Base-by-base conservation (phyloP, 2,329 filamentous ascomycete species). In the Sarocladium kiliense region DNA sequence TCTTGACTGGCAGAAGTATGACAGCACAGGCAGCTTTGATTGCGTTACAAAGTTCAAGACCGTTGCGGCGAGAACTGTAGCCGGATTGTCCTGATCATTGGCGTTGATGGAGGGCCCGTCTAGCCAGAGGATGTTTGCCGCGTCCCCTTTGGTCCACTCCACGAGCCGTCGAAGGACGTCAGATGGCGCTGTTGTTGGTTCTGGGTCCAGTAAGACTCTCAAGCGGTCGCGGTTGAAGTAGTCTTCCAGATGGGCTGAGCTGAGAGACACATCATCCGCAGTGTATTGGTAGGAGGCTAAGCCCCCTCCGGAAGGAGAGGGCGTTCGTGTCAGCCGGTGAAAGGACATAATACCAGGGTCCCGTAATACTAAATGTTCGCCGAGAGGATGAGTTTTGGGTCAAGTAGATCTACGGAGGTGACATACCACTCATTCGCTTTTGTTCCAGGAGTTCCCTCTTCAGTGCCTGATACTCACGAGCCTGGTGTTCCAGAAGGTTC, bases 1-100 rank as follows among this genome's bases (percentile, higher is more conserved):
- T 1, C 19, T 55, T 2, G 58, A 55, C 14, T 62, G 50, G 30
- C 61, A 62, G 45, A 63, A 62, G 39, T 61, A 62, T 0, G 62
- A 64, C 2, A 62, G 11, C 0, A 58, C 51, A 2, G 55, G 53
- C 5, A 60, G 2, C 2, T 45, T 18, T 1, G 42, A 49, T 12
- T n/a, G 21, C 1, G 36, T 49, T 0, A 59, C 56, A 6, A 61
- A 41, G 1, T 25, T 49, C 9, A 62, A 36, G 0, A 58, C 3
- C 1, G 30, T 57, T 1, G 58, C 58, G 12, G 44, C 56, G 4
- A 60, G 53, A 37, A 55, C 54, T 3, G 56, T 55, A 2, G 61
- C 14, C 0, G 58, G 55, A 16, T 59, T 61, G 10, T 58, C 23
- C 25, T 49, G 11, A 16, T 32, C 44, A 21, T 10, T 4, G 5